These are phyloP conservation scores for Cryphonectria japonica DNA, from an alignment of 2,329 filamentous ascomycete genomes.

Conservation along the genomic window DNA sequence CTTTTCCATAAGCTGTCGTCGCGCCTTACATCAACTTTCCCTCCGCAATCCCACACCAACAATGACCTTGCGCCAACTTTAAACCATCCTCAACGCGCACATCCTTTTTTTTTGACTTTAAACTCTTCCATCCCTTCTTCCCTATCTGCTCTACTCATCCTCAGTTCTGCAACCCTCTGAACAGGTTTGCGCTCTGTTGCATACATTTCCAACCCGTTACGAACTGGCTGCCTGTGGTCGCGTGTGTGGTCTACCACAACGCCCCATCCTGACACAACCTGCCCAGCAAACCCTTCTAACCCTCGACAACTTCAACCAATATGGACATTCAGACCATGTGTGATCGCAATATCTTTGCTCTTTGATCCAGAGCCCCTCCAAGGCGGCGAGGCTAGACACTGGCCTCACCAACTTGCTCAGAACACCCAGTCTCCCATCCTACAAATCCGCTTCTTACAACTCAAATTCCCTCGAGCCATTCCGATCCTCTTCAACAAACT, in stretches of 20 bases:
- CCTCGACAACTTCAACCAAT: slow-evolving; percentile 12
- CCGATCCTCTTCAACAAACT: not conserved
- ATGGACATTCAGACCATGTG: slow-evolving; percentile 26
- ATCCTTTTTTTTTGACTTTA: not conserved
- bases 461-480: not conserved
- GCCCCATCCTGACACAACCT: slow-evolving; percentile 10
- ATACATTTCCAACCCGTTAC: not conserved
- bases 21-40: slow-evolving; percentile 16
- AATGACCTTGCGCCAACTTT: not conserved
- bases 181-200: not conserved
- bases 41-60: not conserved
- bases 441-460: not conserved
- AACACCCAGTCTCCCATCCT: slow-evolving; percentile 3
- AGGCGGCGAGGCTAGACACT: slow-evolving; percentile 15
- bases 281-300: slow-evolving; percentile 4
- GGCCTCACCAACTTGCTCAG: slow-evolving; percentile 11
- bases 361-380: slow-evolving; percentile 28
- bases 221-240: slow-evolving; percentile 7
- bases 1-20: slow-evolving; percentile 9
- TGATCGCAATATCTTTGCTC: slow-evolving; percentile 19
- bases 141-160: not conserved
- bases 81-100: slow-evolving; percentile 1
- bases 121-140: not conserved
- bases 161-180: not conserved
- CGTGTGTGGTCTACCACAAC: slow-evolving; percentile 16